phyloP scores from a whole-genome alignment of 768 basidiomycete species.

The Tylopilus plumbeoviolaceoides region DNA sequence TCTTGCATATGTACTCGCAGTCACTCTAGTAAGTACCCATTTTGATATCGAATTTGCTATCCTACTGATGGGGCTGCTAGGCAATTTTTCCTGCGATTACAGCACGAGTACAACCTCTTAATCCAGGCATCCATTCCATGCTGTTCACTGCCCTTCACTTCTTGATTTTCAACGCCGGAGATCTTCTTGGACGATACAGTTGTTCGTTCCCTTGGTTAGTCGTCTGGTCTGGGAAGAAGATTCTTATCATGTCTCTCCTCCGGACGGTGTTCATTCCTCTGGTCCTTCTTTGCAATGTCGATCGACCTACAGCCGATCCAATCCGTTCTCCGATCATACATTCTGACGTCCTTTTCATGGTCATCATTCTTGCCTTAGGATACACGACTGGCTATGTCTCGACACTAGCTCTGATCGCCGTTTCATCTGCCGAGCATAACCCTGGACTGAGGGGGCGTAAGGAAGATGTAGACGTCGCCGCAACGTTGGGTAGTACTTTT shows the following conservation, averaged over 20 bases:
- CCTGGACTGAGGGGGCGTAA: slow-evolving; percentile 56
- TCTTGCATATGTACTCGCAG: neutral
- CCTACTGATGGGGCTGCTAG: neutral
- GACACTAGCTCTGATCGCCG: slow-evolving; percentile 76
- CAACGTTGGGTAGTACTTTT: slow-evolving; percentile 74
- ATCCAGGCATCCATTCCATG: neutral
- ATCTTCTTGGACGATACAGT: slow-evolving; percentile 61
- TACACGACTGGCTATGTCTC: slow-evolving; percentile 75
- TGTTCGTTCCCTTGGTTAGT: slow-evolving; percentile 77
- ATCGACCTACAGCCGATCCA: slow-evolving; percentile 37
- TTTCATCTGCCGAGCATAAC: slow-evolving; percentile 46
- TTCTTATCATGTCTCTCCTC: slow-evolving; percentile 1
- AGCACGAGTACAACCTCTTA: neutral
- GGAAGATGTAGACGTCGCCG: slow-evolving; percentile 84
- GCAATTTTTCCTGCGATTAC: neutral
- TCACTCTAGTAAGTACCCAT: neutral
- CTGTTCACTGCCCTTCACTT: slow-evolving; percentile 53
- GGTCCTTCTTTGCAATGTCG: slow-evolving; percentile 48
- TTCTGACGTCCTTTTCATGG: slow-evolving; percentile 73
- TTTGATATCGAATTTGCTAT: neutral
- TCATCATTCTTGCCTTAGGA: slow-evolving; percentile 66
- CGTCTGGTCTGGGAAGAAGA: slow-evolving; percentile 33
- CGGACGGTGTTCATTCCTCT: neutral
- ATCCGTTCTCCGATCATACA: slow-evolving; percentile 44
- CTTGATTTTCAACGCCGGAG: slow-evolving; percentile 67